Evolutionary conservation across 768 basidiomycete species (phyloP), one percentile per base, ranked within the genome.

Genomic region (Mycena albidolilacea): DNA sequence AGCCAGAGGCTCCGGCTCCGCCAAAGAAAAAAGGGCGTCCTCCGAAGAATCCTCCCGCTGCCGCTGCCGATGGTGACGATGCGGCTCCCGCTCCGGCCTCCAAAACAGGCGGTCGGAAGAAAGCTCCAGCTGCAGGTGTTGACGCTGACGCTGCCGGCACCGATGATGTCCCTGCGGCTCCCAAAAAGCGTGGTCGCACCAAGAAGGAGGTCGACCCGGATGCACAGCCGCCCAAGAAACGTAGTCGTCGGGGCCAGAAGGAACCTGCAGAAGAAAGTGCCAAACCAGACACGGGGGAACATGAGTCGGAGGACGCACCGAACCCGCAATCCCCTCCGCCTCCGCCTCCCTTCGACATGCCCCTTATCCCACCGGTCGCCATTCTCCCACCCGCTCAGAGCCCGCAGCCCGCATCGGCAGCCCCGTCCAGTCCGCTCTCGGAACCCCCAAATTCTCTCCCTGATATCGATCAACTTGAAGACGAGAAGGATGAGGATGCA

Each of bases 161-260:
- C 10, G 44, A 46, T 2, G 44, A 12, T 46, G 44, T 50, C 6
- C 19, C 48, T n/a, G 44, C 63, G 15, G 61, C 65, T 44, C 77
- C 78, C 3, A 82, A 77, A 72, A 87, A 85, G 62, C 87, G 85
- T 15, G 86, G 85, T 35, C 83, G 86, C 21, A 80, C 80, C 21
- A 78, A 78, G 44, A 73, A 70, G 50, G 76, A 21, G 14, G 76
- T 62, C 10, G 75, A 74, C 19, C 64, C 67, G 21, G 67, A 72
- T 21, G 64, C 74, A 52, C 71, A 72, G 30, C 59, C 59, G 41
- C 81, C 80, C 8, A 82, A 79, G 76, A 84, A 84, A 75, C 83
- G 84, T 43, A 82, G 82, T n/a, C 81, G 82, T 80, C 77, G 9
- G 73, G 78, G 17, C 12, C 10, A 71, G 43, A 12, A 17, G 8